Evolutionary conservation across 1,139 yeast genomes (phyloP).

Genomic region (Geotrichum candidum): DNA sequence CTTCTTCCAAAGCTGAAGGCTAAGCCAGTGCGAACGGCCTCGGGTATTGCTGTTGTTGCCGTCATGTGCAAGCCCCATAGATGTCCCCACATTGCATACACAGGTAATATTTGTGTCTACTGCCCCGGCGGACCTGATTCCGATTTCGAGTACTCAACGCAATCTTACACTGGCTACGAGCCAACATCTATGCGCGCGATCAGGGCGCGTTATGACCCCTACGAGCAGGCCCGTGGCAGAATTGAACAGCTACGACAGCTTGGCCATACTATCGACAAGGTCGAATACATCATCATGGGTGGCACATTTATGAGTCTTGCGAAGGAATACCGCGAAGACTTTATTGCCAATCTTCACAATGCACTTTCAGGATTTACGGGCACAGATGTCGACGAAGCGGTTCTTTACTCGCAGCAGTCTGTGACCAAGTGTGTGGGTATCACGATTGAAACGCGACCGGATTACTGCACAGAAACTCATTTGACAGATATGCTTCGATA

Average conservation of each 20-base stretch:
- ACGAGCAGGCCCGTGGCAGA: slow-evolving; percentile 97
- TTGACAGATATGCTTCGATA: slow-evolving; percentile 90
- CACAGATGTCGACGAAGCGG: slow-evolving; percentile 82
- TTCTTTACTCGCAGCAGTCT: slow-evolving; percentile 84
- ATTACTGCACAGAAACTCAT: slow-evolving; percentile 95
- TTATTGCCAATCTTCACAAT: slow-evolving; percentile 84
- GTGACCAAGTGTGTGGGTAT: slow-evolving; percentile 97
- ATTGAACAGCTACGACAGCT: slow-evolving; percentile 90
- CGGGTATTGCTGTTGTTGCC: slow-evolving; percentile 96
- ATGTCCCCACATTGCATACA: slow-evolving; percentile 98
- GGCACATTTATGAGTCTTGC: slow-evolving; percentile 98
- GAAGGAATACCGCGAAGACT: slow-evolving; percentile 78
- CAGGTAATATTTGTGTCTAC: slow-evolving; percentile 96
- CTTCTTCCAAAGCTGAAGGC: slow-evolving; percentile 90
- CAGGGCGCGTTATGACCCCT: slow-evolving; percentile 95
- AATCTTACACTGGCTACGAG: slow-evolving; percentile 96
- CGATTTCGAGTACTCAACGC: slow-evolving; percentile 96
- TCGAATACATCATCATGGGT: slow-evolving; percentile 97
- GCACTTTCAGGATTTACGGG: slow-evolving; percentile 94
- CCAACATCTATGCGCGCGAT: slow-evolving; percentile 99
- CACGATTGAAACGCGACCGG: slow-evolving; percentile 97
- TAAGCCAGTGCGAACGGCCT: slow-evolving; percentile 96
- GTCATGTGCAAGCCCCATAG: slow-evolving; percentile 99
- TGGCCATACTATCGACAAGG: slow-evolving; percentile 96
- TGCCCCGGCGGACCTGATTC: slow-evolving; percentile 99